Base-by-base conservation (phyloP, 2,329 filamentous ascomycete species). In the Setomelanomma holmii region DNA sequence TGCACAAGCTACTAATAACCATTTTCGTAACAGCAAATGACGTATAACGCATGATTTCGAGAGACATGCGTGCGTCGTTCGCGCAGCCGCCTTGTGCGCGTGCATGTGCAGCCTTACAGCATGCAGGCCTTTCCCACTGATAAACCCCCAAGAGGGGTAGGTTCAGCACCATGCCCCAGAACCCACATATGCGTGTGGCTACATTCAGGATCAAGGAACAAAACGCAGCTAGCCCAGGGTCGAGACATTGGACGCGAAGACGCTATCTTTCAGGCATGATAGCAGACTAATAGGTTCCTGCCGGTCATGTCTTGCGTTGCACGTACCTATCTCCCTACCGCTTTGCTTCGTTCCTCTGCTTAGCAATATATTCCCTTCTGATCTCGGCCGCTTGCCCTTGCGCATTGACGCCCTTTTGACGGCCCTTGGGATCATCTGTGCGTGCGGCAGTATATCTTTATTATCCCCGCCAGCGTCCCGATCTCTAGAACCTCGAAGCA, bases 151-250 rank as follows among this genome's bases (percentile, higher is more conserved):
- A n/a, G n/a, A n/a, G n/a, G n/a, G n/a, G n/a, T n/a, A n/a, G n/a
- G n/a, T n/a, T n/a, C n/a, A n/a, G n/a, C n/a, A n/a, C n/a, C n/a
- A n/a, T n/a, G n/a, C 69, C 72, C 72, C 68, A 72, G 66, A 68
- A 63, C 63, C 66, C 64, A 68, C 64, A 59, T 67, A 66, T 71
- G 69, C 63, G 58, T 69, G 68, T 71, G 67, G 67, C 67, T 67
- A 64, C 64, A 56, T 60, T 66, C 59, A 64, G 61, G 45, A 50
- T 59, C 56, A 59, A 60, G 66, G 67, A 67, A 64, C 54, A 65
- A n/a, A 45, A 60, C 55, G 63, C 68, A 64, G 59, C 61, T 65
- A 71, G 64, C 30, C 49, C 51, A 58, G 55, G 53, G 60, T 62
- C 53, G 45, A 58, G 55, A 53, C 61, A 63, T 60, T 60, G 61